Percentiles rank a stretch among this genome's conserved stretches.
phyloP scores from a whole-genome alignment of 805 yeast genomes.

The Saccharomyces cerevisiae region DNA sequence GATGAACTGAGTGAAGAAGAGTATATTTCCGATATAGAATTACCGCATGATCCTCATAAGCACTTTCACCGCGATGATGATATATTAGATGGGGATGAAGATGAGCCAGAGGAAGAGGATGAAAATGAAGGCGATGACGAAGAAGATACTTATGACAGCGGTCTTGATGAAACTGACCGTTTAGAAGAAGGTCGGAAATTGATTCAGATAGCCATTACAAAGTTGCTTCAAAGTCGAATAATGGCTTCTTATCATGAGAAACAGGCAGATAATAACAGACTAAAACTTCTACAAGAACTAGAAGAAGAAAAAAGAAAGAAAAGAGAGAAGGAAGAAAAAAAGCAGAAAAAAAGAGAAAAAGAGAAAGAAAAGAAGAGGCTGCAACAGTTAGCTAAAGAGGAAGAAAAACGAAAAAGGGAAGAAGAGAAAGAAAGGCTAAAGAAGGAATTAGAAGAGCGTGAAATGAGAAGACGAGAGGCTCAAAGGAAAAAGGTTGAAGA shows the following conservation, averaged over 20 bases:
- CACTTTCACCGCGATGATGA: slow-evolving; percentile 8
- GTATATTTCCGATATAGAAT: background rate
- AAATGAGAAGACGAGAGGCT: slow-evolving; percentile 34
- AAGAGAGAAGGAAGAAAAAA: slow-evolving; percentile 59
- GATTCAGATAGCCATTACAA: slow-evolving; percentile 72
- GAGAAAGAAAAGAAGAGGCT: slow-evolving; percentile 60
- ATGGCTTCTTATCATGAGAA: slow-evolving; percentile 71
- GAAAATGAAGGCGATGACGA: slow-evolving; percentile 15
- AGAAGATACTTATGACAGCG: slow-evolving; percentile 30
- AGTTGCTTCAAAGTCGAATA: slow-evolving; percentile 65
- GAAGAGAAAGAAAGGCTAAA: slow-evolving; percentile 46
- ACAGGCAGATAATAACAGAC: slow-evolving; percentile 66
- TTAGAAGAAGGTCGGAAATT: slow-evolving; percentile 72
- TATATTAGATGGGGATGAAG: slow-evolving; percentile 11
- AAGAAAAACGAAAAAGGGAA: slow-evolving; percentile 48
- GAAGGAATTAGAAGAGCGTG: slow-evolving; percentile 35
- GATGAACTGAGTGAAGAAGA: background rate
- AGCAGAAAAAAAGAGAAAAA: slow-evolving; percentile 56
- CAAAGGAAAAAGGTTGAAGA: slow-evolving; percentile 35
- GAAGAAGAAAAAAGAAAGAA: slow-evolving; percentile 61
- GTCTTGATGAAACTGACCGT: slow-evolving; percentile 52
- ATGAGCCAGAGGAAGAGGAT: slow-evolving; percentile 10
- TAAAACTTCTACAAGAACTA: slow-evolving; percentile 54
- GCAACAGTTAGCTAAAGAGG: slow-evolving; percentile 56
- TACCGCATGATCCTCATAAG: background rate